A percentile compares a stretch with the other conserved stretches of the same genome.
Evolutionary conservation across 768 basidiomycete genomes (phyloP).

Genomic region (Fomitopsis pulvina): DNA sequence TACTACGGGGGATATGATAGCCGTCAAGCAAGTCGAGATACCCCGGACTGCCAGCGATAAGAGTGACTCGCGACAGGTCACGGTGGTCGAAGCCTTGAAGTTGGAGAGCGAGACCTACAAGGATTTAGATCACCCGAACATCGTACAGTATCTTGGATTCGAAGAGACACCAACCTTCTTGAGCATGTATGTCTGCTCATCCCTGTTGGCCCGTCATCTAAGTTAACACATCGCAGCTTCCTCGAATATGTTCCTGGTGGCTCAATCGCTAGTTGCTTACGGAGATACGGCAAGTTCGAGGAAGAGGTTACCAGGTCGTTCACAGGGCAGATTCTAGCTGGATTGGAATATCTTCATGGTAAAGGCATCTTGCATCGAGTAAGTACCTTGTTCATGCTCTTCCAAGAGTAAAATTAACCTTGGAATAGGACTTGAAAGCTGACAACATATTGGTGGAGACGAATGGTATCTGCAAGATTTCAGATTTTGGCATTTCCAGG

Average conservation of each 20-base stretch:
- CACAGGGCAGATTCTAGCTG: conserved; percentile 84
- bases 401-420: conserved; percentile 1
- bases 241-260: conserved; percentile 99
- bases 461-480: conserved; percentile 91
- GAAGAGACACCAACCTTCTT: conserved; percentile 84
- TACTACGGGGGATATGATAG: conserved; percentile 97
- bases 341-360: conserved; percentile 89
- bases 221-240: conserved; percentile 51
- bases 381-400: conserved; percentile 16
- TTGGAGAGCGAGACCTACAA: conserved; percentile 95
- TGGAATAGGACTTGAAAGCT: conserved; percentile 81
- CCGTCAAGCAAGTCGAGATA: conserved; percentile 97
- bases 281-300: conserved; percentile 88
- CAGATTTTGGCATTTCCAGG: conserved; percentile 98
- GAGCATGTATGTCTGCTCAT: conserved; percentile 69
- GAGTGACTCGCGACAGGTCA: conserved; percentile 76
- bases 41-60: conserved; percentile 89
- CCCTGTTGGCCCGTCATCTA: conserved; percentile 1
- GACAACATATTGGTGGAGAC: conserved; percentile 97
- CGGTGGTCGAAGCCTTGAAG: conserved; percentile 87
- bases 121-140: conserved; percentile 94
- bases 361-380: conserved; percentile 91
- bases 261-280: conserved; percentile 84
- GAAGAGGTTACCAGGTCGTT: conserved; percentile 92
- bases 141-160: conserved; percentile 95